phyloP scores from a whole-genome alignment of 345 rosid species.

The Trapa incisa region DNA sequence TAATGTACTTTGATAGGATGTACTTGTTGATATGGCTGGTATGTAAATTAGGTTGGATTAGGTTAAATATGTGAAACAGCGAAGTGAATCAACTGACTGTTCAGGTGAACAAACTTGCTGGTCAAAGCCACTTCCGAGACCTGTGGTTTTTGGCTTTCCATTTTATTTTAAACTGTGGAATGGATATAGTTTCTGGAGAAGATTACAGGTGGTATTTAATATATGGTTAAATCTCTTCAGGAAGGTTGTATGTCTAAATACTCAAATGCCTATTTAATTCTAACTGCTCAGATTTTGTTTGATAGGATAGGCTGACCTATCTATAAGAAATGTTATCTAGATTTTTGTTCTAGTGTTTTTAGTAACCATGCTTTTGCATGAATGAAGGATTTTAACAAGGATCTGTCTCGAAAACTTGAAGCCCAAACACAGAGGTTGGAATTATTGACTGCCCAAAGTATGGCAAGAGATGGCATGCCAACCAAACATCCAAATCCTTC shows the following conservation, averaged over 20 bases:
- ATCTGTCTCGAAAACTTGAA: conserved; percentile 76
- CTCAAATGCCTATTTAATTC: background rate
- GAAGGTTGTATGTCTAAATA: background rate
- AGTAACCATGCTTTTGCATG: conserved; percentile 2
- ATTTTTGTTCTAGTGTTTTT: background rate
- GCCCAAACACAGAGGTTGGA: conserved; percentile 89
- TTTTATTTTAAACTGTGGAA: background rate
- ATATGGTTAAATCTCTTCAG: background rate
- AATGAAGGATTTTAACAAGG: conserved; percentile 72
- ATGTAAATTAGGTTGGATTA: background rate
- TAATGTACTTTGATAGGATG: background rate
- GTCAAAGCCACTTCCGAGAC: background rate
- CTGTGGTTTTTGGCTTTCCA: background rate
- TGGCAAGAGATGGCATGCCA: conserved; percentile 40
- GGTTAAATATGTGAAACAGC: background rate
- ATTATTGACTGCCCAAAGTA: conserved; percentile 71
- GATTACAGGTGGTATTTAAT: background rate
- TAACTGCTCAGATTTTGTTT: background rate
- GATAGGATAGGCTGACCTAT: background rate
- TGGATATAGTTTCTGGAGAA: background rate
- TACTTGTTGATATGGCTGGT: background rate
- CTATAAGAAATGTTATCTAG: background rate
- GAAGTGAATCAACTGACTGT: background rate
- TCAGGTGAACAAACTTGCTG: background rate
- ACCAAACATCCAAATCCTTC: conserved; percentile 43